Base-by-base conservation (phyloP, 306 rosid genomes). In the Quercus bicolor region DNA sequence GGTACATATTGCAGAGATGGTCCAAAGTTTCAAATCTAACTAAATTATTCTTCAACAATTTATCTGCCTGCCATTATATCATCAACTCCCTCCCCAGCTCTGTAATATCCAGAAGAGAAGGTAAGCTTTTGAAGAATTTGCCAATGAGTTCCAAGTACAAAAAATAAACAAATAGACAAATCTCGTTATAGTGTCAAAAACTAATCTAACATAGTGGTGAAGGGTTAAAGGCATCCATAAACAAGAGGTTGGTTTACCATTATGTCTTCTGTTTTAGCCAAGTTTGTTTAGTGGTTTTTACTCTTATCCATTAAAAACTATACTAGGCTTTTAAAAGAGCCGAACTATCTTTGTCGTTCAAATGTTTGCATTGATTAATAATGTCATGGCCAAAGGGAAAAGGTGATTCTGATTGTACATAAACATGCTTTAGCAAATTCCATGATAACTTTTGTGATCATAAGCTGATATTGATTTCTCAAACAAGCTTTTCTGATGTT, bases 21-120 rank as follows among this genome's bases (percentile, higher is more conserved):
- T 72, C 79, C 77, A 52, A 62, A 53, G 78, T 74, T 74, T 84
- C 83, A 64, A 72, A 62, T 72, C 72, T 55, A 19, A 28, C 56
- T 28, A 18, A 73, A 56, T 28, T 75, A 9, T 29, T 24, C 28
- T 62, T 66, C 64, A 52, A 68, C 62, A 72, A 73, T 56, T 72
- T 6, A 72, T 29, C 53, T 14, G 68, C 80, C 65, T 34, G n/a
- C 56, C 45, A 6, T 51, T 74, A 55, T 68, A 26, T 76, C 10
- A 72, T 29, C 15, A 4, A 72, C 10, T 9, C 31, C 70, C n/a
- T 13, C 40, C 15, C 68, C 3, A 61, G 6, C 7, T 6, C 33
- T 23, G 31, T 60, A 24, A 4, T 60, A 24, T 24, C 68, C 18
- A 4, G 37, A 26, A 26, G n/a, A 16, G 23, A 64, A 31, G 48